phyloP scores from a whole-genome alignment of 1,284 basidiomycete species.

The Apiotrichum laibachii region DNA sequence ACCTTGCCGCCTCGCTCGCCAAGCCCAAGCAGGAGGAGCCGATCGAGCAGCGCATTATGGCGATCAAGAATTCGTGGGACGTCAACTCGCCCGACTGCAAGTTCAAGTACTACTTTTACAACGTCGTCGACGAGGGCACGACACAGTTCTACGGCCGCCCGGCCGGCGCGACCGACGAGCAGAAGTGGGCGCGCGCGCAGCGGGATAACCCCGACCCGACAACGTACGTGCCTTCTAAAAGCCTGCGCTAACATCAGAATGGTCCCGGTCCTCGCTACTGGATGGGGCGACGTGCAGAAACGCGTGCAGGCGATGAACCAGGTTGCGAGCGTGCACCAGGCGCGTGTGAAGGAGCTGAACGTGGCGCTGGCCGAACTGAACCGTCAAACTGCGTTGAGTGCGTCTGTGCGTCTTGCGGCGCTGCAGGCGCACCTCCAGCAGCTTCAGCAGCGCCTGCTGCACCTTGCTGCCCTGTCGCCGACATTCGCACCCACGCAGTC shows the following conservation, averaged over 20 bases:
- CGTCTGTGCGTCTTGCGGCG: constrained; percentile 66
- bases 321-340: constrained; percentile 67
- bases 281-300: constrained; percentile 76
- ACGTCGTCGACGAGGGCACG: constrained; percentile 72
- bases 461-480: constrained; percentile 71
- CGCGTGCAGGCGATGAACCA: constrained; percentile 74
- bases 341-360: constrained; percentile 69
- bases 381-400: constrained; percentile 66
- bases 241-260: constrained; percentile 56
- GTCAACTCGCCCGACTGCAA: constrained; percentile 66
- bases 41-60: constrained; percentile 62
- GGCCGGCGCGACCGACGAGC: constrained; percentile 67
- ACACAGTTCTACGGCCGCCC: constrained; percentile 71
- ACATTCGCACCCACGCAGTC: constrained; percentile 74
- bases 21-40: constrained; percentile 51
- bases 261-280: constrained; percentile 75
- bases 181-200: constrained; percentile 73
- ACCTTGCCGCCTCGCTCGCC: background rate
- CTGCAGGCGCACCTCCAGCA: constrained; percentile 68
- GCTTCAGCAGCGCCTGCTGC: constrained; percentile 69
- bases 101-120: constrained; percentile 87
- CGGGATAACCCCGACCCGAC: constrained; percentile 78
- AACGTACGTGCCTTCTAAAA: constrained; percentile 57
- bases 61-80: constrained; percentile 69
- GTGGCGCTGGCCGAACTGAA: constrained; percentile 63